Evolutionary conservation across 2,329 filamentous ascomycete genomes (phyloP), one percentile per base, ranked within the genome.

Genomic region (Fusarium sp.): DNA sequence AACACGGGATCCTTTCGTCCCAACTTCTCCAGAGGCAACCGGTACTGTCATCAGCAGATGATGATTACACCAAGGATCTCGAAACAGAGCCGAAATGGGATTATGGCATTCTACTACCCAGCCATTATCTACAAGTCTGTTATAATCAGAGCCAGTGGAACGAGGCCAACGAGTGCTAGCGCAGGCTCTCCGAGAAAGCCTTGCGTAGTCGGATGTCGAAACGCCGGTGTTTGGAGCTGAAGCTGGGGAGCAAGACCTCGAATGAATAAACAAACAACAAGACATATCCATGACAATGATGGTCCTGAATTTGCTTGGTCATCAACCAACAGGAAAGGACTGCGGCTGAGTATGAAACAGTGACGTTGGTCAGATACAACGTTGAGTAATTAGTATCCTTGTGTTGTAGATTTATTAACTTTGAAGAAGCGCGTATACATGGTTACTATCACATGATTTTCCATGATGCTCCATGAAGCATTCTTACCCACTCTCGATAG

Each of bases 71-170:
- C 52, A 40, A 40, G 48, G 51, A 56, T 58, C 48, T 56, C 42
- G 59, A 71, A 69, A 62, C 68, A 36, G 26, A 70, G 46, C 58
- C 67, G 67, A 70, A 52, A 72, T 70, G 56, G 67, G 49, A n/a
- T 34, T 24, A 46, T 58, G 44, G 42, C 26, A 46, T 50, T n/a
- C 38, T 39, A 20, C 28, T 36, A 43, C 42, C 36, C 58, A 39
- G 31, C 49, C 33, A 49, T 56, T 24, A n/a, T n/a, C 50, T 22
- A 26, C 39, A n/a, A 42, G 64, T 40, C 39, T 44, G 44, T 39
- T 18, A 20, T 7, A 22, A n/a, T 44, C 22, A 17, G 14, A 15
- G 20, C 40, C 20, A 20, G 20, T 26, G 40, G 39, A 13, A 60
- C 36, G 18, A 44, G 44, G 22, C 45, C 48, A 20, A 43, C 22